These are phyloP conservation scores for Penicillium paradoxum DNA, from an alignment of 495 filamentous ascomycete species.

Conservation along the genomic window DNA sequence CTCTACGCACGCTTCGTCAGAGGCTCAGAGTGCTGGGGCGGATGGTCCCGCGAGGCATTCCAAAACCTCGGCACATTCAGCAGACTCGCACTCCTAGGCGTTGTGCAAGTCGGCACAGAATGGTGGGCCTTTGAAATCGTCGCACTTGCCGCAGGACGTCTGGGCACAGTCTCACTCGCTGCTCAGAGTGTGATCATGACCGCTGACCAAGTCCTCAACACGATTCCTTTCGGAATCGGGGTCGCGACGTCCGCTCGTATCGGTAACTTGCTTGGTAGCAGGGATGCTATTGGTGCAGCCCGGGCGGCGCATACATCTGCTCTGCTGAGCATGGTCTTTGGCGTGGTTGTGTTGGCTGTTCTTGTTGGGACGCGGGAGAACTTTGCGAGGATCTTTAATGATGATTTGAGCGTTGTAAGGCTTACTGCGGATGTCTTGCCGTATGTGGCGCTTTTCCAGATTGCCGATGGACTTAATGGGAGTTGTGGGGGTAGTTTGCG, in stretches of 20 bases:
- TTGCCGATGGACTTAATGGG: conserved; percentile 84
- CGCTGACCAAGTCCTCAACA: conserved; percentile 87
- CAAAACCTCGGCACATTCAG: conserved; percentile 68
- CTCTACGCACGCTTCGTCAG: conserved; percentile 68
- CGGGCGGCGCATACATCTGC: conserved; percentile 76
- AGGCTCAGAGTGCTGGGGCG: conserved; percentile 80
- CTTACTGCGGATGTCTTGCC: conserved; percentile 82
- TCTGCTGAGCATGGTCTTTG: conserved; percentile 64
- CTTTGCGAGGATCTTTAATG: conserved; percentile 82
- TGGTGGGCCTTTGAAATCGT: conserved; percentile 98
- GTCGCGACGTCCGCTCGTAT: conserved; percentile 77
- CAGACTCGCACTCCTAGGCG: conserved; percentile 68
- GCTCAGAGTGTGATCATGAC: conserved; percentile 95
- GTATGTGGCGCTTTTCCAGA: conserved; percentile 89
- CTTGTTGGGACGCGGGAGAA: conserved; percentile 70
- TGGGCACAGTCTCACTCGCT: conserved; percentile 79
- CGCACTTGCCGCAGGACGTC: conserved; percentile 76
- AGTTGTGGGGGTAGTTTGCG: conserved; percentile 77
- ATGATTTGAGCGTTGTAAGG: conserved; percentile 66
- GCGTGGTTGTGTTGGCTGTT: conserved; percentile 61
- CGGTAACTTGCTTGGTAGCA: conserved; percentile 76
- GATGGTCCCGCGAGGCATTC: conserved; percentile 61
- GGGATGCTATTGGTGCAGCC: conserved; percentile 61
- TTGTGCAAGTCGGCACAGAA: conserved; percentile 88
- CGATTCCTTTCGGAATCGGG: conserved; percentile 85